These are phyloP conservation scores for Penicillium brasilianum DNA, from an alignment of 2,329 filamentous ascomycete species.

Conservation along the genomic window DNA sequence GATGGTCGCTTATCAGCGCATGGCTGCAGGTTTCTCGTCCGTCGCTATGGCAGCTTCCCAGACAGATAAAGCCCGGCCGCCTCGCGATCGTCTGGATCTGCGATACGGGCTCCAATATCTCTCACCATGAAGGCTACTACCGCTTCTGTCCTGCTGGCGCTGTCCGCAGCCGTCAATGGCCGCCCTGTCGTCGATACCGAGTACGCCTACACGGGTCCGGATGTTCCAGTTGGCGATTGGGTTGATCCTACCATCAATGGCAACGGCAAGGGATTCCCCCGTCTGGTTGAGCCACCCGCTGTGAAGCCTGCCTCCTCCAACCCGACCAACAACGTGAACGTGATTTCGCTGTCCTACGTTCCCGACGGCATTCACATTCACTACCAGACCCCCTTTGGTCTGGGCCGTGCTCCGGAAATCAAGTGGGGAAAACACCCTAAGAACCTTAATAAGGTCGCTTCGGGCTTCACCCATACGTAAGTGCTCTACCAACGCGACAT, in stretches of 20 bases:
- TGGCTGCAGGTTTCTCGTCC: neutral
- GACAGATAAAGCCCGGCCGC: constrained; percentile 1
- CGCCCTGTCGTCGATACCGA: constrained; percentile 47
- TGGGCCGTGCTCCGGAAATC: constrained; percentile 52
- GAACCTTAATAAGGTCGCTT: constrained; percentile 43
- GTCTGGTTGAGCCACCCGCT: constrained; percentile 57
- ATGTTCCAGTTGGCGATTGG: constrained; percentile 58
- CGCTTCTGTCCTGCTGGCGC: constrained; percentile 28
- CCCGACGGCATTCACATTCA: constrained; percentile 58
- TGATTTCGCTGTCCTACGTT: constrained; percentile 56
- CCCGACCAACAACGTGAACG: constrained; percentile 60
- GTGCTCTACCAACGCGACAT: constrained; percentile 12
- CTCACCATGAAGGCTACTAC: constrained; percentile 30
- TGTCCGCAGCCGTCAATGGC: constrained; percentile 29
- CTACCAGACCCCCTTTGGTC: constrained; percentile 60
- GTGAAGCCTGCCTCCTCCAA: constrained; percentile 51
- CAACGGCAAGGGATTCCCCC: constrained; percentile 58
- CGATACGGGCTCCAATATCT: constrained; percentile 5
- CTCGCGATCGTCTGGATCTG: neutral
- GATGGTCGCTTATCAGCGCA: constrained; percentile 5
- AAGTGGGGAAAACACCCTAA: constrained; percentile 49
- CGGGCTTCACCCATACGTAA: constrained; percentile 50
- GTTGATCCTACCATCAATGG: constrained; percentile 57
- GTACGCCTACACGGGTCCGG: constrained; percentile 57
- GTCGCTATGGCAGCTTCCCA: neutral